phyloP scores from a whole-genome alignment of 345 rosid genomes.

The Dimocarpus longan region DNA sequence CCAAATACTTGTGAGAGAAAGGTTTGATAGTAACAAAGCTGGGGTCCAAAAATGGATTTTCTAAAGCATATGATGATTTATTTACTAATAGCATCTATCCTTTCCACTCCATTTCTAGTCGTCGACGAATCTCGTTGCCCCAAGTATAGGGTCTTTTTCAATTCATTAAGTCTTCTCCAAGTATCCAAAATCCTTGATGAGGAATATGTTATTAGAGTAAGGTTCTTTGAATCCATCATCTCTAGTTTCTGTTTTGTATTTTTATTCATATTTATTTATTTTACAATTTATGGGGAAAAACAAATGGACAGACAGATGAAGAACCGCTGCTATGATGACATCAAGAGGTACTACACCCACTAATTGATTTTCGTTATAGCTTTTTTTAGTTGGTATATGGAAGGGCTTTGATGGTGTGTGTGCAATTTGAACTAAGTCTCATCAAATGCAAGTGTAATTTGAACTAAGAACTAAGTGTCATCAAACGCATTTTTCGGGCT shows the following conservation, averaged over 20 bases:
- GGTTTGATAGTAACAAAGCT: too few relatives aligned
- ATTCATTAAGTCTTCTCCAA: too few relatives aligned
- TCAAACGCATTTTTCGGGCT: too few relatives aligned
- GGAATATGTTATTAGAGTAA: conserved; percentile 35
- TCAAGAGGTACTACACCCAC: conserved; percentile 51
- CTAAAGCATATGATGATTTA: background rate
- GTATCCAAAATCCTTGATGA: too few relatives aligned
- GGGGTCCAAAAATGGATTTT: too few relatives aligned
- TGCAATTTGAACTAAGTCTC: too few relatives aligned
- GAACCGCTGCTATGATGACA: conserved; percentile 68
- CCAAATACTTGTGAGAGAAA: too few relatives aligned
- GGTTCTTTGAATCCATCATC: background rate
- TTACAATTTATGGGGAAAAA: background rate
- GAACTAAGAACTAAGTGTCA: too few relatives aligned
- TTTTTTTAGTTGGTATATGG: background rate
- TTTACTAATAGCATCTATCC: conserved; percentile 13
- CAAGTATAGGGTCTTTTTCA: background rate
- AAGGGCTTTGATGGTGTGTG: background rate
- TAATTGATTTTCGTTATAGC: too few relatives aligned
- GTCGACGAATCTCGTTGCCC: conserved; percentile 56
- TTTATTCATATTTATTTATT: background rate
- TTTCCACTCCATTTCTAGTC: conserved; percentile 30
- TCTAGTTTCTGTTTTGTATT: background rate
- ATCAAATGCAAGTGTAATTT: too few relatives aligned
- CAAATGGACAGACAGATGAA: conserved; percentile 58